These are phyloP conservation scores for Cicer cuneatum DNA, from an alignment of 306 rosid genomes.

Conservation along the genomic window DNA sequence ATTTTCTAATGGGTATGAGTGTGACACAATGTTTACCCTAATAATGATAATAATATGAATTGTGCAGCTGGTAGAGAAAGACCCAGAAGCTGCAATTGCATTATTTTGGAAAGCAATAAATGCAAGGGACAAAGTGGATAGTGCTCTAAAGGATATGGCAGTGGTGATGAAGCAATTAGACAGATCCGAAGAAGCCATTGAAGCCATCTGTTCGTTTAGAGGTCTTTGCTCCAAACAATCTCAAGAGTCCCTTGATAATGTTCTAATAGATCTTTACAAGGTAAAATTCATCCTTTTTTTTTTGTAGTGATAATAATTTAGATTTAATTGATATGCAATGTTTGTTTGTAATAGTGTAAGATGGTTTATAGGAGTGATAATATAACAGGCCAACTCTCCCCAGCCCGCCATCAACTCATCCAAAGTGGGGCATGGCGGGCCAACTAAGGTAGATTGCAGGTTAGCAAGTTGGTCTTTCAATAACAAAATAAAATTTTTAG, in stretches of 20 bases:
- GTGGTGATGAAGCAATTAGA: slow-evolving; percentile 90
- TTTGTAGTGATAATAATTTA: not conserved
- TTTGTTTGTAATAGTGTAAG: not conserved
- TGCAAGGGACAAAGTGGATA: slow-evolving; percentile 83
- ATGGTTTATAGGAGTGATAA: no score
- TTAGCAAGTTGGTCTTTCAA: no score
- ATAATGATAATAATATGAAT: not conserved
- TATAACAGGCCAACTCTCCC: no score
- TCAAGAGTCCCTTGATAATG: slow-evolving; percentile 91
- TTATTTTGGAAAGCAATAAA: slow-evolving; percentile 91
- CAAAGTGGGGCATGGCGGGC: no score
- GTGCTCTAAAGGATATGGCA: slow-evolving; percentile 95
- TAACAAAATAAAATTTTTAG: no score
- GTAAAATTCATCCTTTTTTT: slow-evolving; percentile 44
- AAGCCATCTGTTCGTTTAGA: slow-evolving; percentile 81
- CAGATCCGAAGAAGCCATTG: slow-evolving; percentile 87
- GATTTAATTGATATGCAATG: not conserved
- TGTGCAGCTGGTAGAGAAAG: slow-evolving; percentile 73
- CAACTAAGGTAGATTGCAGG: no score
- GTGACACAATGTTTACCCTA: not conserved
- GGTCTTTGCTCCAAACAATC: slow-evolving; percentile 79
- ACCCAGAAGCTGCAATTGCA: slow-evolving; percentile 81
- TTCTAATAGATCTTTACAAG: slow-evolving; percentile 90
- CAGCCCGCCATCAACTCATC: no score
- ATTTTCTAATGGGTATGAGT: not conserved